phyloP scores from a whole-genome alignment of 1,284 basidiomycete species.

The Cutaneotrichosporon cyanovorans region DNA sequence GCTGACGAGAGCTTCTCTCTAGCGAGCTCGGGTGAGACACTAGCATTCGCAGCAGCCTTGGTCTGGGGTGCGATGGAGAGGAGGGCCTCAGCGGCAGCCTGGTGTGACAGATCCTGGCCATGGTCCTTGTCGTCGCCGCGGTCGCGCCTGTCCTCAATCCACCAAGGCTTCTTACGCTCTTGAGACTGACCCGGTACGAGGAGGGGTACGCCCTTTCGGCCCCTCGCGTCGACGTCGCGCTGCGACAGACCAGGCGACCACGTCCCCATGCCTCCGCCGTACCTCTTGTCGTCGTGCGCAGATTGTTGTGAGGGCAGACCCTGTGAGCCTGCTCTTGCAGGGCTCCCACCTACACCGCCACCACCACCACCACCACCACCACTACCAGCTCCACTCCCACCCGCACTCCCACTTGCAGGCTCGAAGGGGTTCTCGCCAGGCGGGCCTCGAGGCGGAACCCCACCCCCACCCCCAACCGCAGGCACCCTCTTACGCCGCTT shows the following conservation, averaged over 20 bases:
- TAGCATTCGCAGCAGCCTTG: slow-evolving; percentile 9
- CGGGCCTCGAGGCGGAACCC: slow-evolving; percentile 3
- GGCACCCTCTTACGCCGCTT: slow-evolving; percentile 94
- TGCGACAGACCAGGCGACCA: slow-evolving; percentile 9
- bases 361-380: too few relatives aligned
- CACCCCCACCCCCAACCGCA: too few relatives aligned
- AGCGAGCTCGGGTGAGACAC: slow-evolving; percentile 22
- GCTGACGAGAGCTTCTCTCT: slow-evolving; percentile 20
- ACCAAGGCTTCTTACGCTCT: slow-evolving; percentile 39
- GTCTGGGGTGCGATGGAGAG: slow-evolving; percentile 42
- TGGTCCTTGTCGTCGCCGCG: slow-evolving; percentile 17
- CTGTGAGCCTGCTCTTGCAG: too few relatives aligned
- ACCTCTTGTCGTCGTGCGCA: slow-evolving; percentile 15
- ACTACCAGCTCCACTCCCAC: too few relatives aligned
- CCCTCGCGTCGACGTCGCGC: slow-evolving; percentile 10
- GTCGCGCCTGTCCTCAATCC: slow-evolving; percentile 28
- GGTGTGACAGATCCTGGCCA: slow-evolving; percentile 32
- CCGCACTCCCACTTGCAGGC: not conserved
- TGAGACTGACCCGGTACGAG: slow-evolving; percentile 9
- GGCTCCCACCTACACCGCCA: too few relatives aligned
- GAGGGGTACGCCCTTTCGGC: slow-evolving; percentile 19
- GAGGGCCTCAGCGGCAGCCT: slow-evolving; percentile 44
- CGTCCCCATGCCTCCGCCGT: slow-evolving; percentile 7
- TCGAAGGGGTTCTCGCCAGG: too few relatives aligned
- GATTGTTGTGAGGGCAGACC: too few relatives aligned